Conservation (phyloP, 1,284 basidiomycete species). For the Coriolopsis trogii region DNA sequence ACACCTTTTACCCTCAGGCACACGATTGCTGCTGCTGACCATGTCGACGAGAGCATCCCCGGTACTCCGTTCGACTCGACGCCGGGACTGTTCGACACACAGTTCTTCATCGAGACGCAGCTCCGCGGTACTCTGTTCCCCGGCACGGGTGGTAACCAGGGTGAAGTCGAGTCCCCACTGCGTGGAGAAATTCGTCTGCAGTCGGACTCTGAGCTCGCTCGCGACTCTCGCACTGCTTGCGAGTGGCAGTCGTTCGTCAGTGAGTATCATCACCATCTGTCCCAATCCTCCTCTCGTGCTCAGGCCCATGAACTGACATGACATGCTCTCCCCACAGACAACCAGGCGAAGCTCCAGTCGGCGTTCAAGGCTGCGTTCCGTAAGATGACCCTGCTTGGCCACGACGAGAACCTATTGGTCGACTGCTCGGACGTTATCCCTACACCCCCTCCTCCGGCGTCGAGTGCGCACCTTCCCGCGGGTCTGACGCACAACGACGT, state of each 20-base stretch:
- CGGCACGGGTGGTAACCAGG: slow-evolving; percentile 37
- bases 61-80: slow-evolving; percentile 45
- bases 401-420: slow-evolving; percentile 26
- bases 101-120: slow-evolving; percentile 43
- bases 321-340: slow-evolving; percentile 18
- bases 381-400: slow-evolving; percentile 35
- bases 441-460: slow-evolving; percentile 30
- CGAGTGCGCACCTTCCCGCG: slow-evolving; percentile 38
- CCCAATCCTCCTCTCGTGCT: neutral
- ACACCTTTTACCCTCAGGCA: slow-evolving; percentile 27
- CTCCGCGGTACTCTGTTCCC: slow-evolving; percentile 38
- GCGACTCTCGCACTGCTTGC: slow-evolving; percentile 31
- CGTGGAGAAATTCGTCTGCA: slow-evolving; percentile 43
- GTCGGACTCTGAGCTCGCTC: slow-evolving; percentile 39
- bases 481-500: slow-evolving; percentile 36
- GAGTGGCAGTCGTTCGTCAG: slow-evolving; percentile 43
- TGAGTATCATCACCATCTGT: slow-evolving; percentile 16
- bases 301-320: neutral
- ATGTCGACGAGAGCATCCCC: slow-evolving; percentile 26
- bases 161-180: slow-evolving; percentile 41
- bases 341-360: slow-evolving; percentile 31
- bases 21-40: slow-evolving; percentile 40
- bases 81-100: slow-evolving; percentile 40
- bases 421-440: slow-evolving; percentile 34
- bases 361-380: slow-evolving; percentile 34